Conservation (phyloP, 2,329 filamentous ascomycete species). For the Cladosporium sp. region DNA sequence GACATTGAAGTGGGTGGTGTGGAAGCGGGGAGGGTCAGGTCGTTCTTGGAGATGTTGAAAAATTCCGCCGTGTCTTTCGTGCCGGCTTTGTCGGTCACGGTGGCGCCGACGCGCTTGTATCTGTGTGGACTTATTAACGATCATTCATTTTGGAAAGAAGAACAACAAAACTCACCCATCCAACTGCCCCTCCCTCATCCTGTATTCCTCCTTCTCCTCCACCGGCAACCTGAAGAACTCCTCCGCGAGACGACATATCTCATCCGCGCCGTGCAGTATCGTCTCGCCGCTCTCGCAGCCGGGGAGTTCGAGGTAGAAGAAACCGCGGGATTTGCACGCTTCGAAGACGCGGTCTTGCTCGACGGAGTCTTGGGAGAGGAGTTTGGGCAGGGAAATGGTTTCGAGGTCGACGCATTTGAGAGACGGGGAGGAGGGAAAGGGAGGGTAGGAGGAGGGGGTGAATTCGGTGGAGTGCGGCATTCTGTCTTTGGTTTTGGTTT, state of each 20-base stretch:
- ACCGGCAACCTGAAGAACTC: constrained; percentile 46
- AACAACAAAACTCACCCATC: constrained; percentile 5
- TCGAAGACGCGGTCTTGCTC: constrained; percentile 38
- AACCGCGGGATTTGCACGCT: constrained; percentile 47
- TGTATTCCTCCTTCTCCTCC: constrained; percentile 37
- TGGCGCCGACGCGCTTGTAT: constrained; percentile 40
- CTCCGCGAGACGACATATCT: constrained; percentile 36
- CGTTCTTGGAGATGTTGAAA: constrained; percentile 54
- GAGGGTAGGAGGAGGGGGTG: constrained; percentile 33
- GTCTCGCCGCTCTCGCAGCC: constrained; percentile 26
- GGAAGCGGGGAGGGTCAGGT: constrained; percentile 42
- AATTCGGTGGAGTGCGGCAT: constrained; percentile 33
- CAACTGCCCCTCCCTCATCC: constrained; percentile 10
- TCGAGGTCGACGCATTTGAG: constrained; percentile 26
- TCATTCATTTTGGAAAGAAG: constrained; percentile 27
- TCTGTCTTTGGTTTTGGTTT: too few relatives aligned
- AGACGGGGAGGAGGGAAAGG: constrained; percentile 34
- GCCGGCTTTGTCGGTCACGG: constrained; percentile 44
- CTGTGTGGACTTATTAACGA: constrained; percentile 12
- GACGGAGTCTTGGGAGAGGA: constrained; percentile 31
- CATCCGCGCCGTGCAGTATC: constrained; percentile 24
- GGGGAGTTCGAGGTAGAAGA: constrained; percentile 53
- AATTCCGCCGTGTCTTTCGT: constrained; percentile 53
- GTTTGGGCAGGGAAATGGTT: constrained; percentile 38
- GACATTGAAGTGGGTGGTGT: constrained; percentile 27